These are phyloP conservation scores for Saussurea involucrata DNA, from an alignment of 129 eudicot species.

Conservation along the genomic window DNA sequence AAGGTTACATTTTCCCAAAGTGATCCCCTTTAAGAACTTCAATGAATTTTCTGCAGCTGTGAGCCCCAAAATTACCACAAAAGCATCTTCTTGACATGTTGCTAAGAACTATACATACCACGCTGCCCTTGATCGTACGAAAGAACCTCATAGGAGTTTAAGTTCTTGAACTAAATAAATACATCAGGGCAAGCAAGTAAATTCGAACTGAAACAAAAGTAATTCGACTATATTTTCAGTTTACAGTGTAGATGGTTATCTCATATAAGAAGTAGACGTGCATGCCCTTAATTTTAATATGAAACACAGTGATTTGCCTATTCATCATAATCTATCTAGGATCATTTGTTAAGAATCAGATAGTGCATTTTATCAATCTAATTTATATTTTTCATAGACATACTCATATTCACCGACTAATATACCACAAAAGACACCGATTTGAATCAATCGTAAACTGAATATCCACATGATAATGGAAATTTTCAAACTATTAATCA, in stretches of 20 bases:
- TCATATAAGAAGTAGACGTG: neutral
- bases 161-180: no score
- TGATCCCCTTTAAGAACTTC: constrained; percentile 32
- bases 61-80: no score
- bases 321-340: neutral
- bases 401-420: no score
- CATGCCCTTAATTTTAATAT: neutral
- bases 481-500: constrained; percentile 14
- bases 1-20: constrained; percentile 31
- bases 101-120: neutral
- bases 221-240: neutral
- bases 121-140: neutral
- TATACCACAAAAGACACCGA: neutral
- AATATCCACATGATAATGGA: neutral
- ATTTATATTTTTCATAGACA: neutral
- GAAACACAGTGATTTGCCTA: neutral
- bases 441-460: neutral
- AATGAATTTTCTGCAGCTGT: constrained; percentile 38
- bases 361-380: constrained; percentile 10
- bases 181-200: no score
- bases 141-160: no score
- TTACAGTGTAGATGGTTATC: neutral
- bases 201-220: neutral
- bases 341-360: constrained; percentile 9
- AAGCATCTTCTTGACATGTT: neutral